These are phyloP conservation scores for Diplodia sapinea DNA, from an alignment of 2,329 filamentous ascomycete genomes.

Conservation along the genomic window DNA sequence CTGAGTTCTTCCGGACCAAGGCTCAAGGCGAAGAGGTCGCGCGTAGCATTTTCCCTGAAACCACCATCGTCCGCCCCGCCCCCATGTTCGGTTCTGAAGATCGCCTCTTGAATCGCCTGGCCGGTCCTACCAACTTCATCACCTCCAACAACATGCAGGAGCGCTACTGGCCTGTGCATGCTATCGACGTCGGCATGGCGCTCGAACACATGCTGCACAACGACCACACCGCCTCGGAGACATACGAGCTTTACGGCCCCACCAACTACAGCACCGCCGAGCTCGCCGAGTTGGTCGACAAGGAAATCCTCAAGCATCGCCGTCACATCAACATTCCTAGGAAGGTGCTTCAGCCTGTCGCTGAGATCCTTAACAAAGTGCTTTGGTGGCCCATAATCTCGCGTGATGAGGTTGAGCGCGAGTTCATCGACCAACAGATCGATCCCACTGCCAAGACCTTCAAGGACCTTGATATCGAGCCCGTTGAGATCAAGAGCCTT, in stretches of 20 bases:
- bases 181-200: slow-evolving; percentile 86
- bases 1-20: slow-evolving; percentile 93
- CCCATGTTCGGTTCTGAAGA: slow-evolving; percentile 97
- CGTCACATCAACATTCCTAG: slow-evolving; percentile 92
- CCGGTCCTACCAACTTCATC: slow-evolving; percentile 78
- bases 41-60: slow-evolving; percentile 91
- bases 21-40: slow-evolving; percentile 81
- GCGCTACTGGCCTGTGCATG: slow-evolving; percentile 89
- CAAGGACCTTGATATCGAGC: slow-evolving; percentile 88
- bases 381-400: slow-evolving; percentile 90
- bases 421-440: slow-evolving; percentile 92
- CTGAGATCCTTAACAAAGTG: slow-evolving; percentile 75
- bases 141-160: slow-evolving; percentile 94
- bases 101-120: slow-evolving; percentile 84
- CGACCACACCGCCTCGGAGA: slow-evolving; percentile 87
- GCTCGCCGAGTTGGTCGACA: slow-evolving; percentile 85
- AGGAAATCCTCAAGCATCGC: slow-evolving; percentile 88
- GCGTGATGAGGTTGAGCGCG: slow-evolving; percentile 84
- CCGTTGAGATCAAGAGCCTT: slow-evolving; percentile 81
- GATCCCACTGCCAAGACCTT: slow-evolving; percentile 94
- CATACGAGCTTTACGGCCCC: slow-evolving; percentile 92
- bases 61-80: slow-evolving; percentile 92
- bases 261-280: slow-evolving; percentile 89
- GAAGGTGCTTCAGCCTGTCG: slow-evolving; percentile 74
- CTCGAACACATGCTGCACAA: slow-evolving; percentile 90